Base-by-base conservation (phyloP, 192 early-diverging fungal genomes). In the Geranomyces variabilis region DNA sequence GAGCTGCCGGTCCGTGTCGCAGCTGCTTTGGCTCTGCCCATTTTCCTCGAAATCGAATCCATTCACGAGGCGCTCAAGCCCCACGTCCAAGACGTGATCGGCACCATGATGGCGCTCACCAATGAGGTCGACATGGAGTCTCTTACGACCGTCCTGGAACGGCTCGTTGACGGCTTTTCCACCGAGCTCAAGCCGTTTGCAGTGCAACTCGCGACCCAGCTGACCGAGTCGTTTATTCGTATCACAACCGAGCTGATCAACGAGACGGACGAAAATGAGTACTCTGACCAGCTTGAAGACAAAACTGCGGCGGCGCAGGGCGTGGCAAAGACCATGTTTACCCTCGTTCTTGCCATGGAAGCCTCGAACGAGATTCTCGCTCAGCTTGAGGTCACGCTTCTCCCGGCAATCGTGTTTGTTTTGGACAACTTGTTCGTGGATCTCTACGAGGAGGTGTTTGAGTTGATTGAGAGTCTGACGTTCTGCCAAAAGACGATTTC, bases 101-200 rank as follows among this genome's bases (percentile, higher is more conserved):
- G 94, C 66, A 79, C 82, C 74, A 71, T 53, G 44, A 78, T 99
- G 55, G 85, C 88, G 44, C 81, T 97, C 63, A 96, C 91, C 0
- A 94, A 96, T 82, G 86, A 95, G 75, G 93, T 97, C 62, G 96
- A 99, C 79, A 86, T 94, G 73, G 96, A 97, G 73, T 92, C 90
- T 8, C 82, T 99, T 7, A 85, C 94, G 0, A 80, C 79, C 29
- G 90, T 94, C 36, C 93, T 98, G 85, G 94, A 97, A 63, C 87
- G 89, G 66, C 89, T 99, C 78, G 94, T 98, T 6, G 92, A 92
- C 70, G 88, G 91, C 28, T 99, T 93, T 84, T 86, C 95, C 30
- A 89, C 93, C 43, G 89, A 94, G 71, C 83, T 99, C 75, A 87
- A 87, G 15, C 97, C 97, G 5, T 99, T 96, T 78, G 93, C 97